Conservation (phyloP, 2,329 filamentous ascomycete species). For the Mycosphaerella sp. region DNA sequence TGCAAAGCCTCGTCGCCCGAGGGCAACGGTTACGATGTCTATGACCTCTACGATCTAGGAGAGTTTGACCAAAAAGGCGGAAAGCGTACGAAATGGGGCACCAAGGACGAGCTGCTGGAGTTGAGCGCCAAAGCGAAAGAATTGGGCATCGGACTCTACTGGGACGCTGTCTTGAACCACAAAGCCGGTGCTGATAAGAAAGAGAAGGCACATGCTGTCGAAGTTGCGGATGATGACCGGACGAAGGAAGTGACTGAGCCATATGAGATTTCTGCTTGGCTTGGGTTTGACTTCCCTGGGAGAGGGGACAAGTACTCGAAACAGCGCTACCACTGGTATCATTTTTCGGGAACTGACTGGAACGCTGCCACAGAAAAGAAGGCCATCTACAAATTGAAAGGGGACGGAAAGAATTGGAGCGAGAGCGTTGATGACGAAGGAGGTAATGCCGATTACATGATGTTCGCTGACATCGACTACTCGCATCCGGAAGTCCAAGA, state of each 20-base stretch:
- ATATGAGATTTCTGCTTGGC: conserved; percentile 58
- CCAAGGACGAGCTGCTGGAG: conserved; percentile 52
- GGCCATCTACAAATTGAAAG: conserved; percentile 55
- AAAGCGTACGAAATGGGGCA: conserved; percentile 60
- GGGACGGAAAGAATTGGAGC: conserved; percentile 53
- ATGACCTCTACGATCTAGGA: conserved; percentile 52
- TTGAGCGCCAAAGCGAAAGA: conserved; percentile 48
- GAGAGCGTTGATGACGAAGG: conserved; percentile 54
- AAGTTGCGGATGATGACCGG: conserved; percentile 47
- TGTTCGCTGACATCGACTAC: conserved; percentile 66
- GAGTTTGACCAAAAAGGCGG: conserved; percentile 64
- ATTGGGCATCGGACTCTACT: conserved; percentile 53
- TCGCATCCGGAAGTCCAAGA: conserved; percentile 54
- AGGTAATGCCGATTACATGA: conserved; percentile 57
- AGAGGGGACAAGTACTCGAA: conserved; percentile 53
- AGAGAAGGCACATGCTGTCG: conserved; percentile 55
- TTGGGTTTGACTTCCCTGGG: conserved; percentile 58
- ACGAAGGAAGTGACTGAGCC: conserved; percentile 16
- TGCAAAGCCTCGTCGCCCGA: conserved; percentile 55
- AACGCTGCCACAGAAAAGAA: conserved; percentile 51
- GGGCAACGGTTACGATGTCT: conserved; percentile 56
- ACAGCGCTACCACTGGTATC: conserved; percentile 59
- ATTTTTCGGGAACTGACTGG: conserved; percentile 62
- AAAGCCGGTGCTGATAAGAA: conserved; percentile 60
- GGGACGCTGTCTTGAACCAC: conserved; percentile 66